Evolutionary conservation across 2,329 filamentous ascomycete species (phyloP).

Genomic region (Pseudohalonectria lignicola): DNA sequence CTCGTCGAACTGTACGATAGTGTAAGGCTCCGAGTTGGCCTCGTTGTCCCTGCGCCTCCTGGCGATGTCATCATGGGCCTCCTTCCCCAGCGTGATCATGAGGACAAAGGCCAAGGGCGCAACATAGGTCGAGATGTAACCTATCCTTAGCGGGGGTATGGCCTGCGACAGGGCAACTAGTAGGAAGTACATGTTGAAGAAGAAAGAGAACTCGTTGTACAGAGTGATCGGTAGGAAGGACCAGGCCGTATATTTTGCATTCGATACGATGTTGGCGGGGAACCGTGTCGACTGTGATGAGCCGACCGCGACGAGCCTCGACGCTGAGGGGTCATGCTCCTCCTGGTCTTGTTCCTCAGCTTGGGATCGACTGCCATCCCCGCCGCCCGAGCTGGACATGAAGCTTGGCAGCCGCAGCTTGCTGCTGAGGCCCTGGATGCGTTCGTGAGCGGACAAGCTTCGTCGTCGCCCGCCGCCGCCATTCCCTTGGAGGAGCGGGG

Average conservation of each 20-base stretch:
- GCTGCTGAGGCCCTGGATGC: constrained; percentile 29
- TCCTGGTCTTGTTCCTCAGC: constrained; percentile 33
- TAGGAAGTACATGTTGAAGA: constrained; percentile 99
- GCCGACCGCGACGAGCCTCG: constrained; percentile 67
- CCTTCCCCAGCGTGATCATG: constrained; percentile 85
- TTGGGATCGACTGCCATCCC: constrained; percentile 20
- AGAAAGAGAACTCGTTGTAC: constrained; percentile 99
- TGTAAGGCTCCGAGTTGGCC: constrained; percentile 86
- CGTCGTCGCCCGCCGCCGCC: constrained; percentile 19
- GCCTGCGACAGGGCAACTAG: constrained; percentile 90
- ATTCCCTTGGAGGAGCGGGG: constrained; percentile 51
- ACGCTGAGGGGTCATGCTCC: constrained; percentile 55
- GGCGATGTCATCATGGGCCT: constrained; percentile 87
- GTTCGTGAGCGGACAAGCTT: constrained; percentile 27
- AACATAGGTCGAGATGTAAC: constrained; percentile 90
- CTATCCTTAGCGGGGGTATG: constrained; percentile 80
- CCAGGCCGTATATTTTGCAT: constrained; percentile 93
- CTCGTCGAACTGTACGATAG: constrained; percentile 61
- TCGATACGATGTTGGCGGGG: constrained; percentile 84
- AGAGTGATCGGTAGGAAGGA: constrained; percentile 90
- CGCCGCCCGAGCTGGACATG: constrained; percentile 32
- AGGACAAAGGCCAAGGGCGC: constrained; percentile 88
- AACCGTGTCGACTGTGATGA: constrained; percentile 63
- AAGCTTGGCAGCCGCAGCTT: constrained; percentile 57
- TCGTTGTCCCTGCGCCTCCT: constrained; percentile 80